Percentiles rank a stretch among this genome's conserved stretches.
These are phyloP conservation scores for Helianthus tuberosus DNA, from an alignment of 129 eudicot species.

Conservation along the genomic window DNA sequence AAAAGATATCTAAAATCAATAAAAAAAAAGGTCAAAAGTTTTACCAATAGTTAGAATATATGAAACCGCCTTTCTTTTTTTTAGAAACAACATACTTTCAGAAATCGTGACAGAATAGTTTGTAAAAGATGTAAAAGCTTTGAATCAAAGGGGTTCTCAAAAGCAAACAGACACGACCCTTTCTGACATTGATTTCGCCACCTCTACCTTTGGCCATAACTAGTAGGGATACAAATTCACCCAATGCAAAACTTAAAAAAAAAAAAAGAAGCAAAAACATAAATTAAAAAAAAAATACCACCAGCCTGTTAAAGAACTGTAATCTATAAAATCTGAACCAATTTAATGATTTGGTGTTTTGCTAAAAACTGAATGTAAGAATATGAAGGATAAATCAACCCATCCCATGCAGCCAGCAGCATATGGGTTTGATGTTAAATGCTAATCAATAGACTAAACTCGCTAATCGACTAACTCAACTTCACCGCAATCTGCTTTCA, in stretches of 20 bases:
- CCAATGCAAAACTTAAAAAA: background rate
- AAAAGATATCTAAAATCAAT: no score
- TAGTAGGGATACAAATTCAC: background rate
- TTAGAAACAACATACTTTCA: no score
- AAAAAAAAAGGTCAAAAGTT: no score
- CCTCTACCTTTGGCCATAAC: no score
- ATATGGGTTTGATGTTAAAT: constrained; percentile 20
- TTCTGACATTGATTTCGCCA: no score
- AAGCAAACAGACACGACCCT: no score
- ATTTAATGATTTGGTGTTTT: constrained; percentile 16
- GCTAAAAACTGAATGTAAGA: constrained; percentile 26
- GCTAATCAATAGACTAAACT: constrained; percentile 31
- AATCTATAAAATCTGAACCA: constrained; percentile 24
- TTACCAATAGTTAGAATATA: no score
- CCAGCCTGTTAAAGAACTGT: background rate
- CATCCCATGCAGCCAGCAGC: constrained; percentile 13
- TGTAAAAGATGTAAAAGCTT: no score
- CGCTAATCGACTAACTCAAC: constrained; percentile 27
- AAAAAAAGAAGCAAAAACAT: background rate
- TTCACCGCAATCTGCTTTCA: constrained; percentile 3
- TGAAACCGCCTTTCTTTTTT: no score
- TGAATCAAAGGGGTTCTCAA: no score
- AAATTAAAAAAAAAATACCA: background rate
- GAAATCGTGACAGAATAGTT: no score
- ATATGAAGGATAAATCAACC: constrained; percentile 32